Conservation (phyloP, 2,329 filamentous ascomycete genomes). For the Xylariaceae sp. region DNA sequence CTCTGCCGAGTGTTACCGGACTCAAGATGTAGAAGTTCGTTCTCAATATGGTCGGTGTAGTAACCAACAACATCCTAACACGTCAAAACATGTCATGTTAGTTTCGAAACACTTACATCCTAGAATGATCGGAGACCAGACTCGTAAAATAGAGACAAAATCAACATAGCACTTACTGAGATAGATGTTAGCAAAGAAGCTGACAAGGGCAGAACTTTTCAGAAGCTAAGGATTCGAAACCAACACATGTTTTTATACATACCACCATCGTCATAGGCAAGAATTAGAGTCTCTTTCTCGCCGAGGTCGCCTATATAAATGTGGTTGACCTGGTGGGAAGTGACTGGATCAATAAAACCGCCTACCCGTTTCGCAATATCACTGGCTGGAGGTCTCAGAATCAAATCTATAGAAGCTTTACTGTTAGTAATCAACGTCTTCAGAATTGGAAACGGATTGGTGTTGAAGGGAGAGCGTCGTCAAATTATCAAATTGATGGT, state of each 20-base stretch:
- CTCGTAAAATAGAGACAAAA: no score
- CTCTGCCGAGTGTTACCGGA: constrained; percentile 26
- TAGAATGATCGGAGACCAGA: no score
- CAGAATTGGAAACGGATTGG: not conserved
- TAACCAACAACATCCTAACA: constrained; percentile 70
- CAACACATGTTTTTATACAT: no score
- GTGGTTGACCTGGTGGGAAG: constrained; percentile 64
- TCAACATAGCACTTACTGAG: no score
- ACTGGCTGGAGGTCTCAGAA: constrained; percentile 44
- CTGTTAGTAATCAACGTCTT: not conserved
- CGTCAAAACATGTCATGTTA: no score
- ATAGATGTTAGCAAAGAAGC: no score
- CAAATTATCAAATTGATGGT: not conserved
- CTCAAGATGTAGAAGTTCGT: constrained; percentile 21
- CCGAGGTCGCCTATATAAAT: constrained; percentile 67
- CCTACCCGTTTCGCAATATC: constrained; percentile 37
- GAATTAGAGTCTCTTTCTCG: constrained; percentile 62
- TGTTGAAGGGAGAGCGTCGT: not conserved
- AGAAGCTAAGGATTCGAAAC: no score
- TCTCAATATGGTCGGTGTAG: constrained; percentile 52
- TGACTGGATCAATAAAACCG: constrained; percentile 50
- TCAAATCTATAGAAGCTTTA: constrained; percentile 33
- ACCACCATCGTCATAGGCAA: constrained; percentile 71
- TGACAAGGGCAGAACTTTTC: no score
- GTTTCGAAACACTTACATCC: no score